Evolutionary conservation across 2,329 filamentous ascomycete genomes (phyloP), one percentile per base, ranked within the genome.

Genomic region (Capronia coronata): DNA sequence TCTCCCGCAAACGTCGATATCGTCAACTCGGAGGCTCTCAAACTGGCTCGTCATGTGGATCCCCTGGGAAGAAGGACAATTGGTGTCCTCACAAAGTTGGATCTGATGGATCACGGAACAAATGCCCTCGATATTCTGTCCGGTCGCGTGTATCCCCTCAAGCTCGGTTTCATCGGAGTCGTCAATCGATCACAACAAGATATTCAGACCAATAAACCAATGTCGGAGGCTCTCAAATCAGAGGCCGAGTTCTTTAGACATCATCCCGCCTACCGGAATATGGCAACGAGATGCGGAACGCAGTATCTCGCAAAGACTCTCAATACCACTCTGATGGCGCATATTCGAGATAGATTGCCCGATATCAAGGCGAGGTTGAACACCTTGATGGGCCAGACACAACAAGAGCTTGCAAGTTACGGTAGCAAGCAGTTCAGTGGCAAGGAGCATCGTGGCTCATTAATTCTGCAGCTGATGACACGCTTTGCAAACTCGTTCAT

Each of bases 371-470:
- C 93, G 43, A 84, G 93, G 48, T 77, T 98, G 54, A 98, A 98
- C 69, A 98, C 93, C 1, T 74, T 98, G 44, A 98, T 98, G 93
- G 93, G 93, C n/a, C 93, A 98, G 70, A 97, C 93, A 42, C 93
- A 98, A 66, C 93, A 98, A 72, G 93, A 98, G 68, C 77, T 98
- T 49, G 93, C 93, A 37, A 95, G 91, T 68, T 98, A 98, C 65
- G 93, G 93, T 30, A 94, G 97, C 66, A 94, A 93, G 74, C 87
- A 94, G 62, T 98, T 98, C 66, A 94, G 87, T 56, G 93, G 93
- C 62, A 95, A 95, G 68, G 93, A 97, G 67, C 93, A 98, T 66
- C 81, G 91, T 43, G 93, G 93, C 25, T 95, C 91, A 22, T 77
- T 98, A 56, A 95, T 98, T 50, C 73, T 98, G 56, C 91, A 97